Evolutionary conservation across 2,329 filamentous ascomycete genomes (phyloP), one percentile per base, ranked within the genome.

Genomic region (Penicillium sp.): DNA sequence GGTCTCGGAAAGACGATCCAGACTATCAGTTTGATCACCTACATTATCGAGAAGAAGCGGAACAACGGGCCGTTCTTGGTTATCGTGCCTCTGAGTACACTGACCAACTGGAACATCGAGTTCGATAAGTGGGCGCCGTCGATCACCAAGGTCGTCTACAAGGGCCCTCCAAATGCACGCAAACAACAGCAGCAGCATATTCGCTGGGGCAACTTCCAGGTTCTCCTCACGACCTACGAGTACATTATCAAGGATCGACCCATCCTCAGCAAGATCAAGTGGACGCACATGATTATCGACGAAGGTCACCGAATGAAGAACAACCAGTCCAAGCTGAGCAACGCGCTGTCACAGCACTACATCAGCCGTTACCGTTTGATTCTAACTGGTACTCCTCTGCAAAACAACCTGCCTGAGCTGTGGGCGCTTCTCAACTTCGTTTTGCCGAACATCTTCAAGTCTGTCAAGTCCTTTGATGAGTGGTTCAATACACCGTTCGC

Each of bases 221-320:
- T 98, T 42, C 77, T 98, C 9, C 80, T 98, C 50, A 98, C 93
- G 1, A 98, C 93, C 0, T 98, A 98, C 74, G 93, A 98, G 71
- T 98, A 97, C 75, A 95, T 98, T 73, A 98, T 98, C 81, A 98
- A 97, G 75, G 93, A 98, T 66, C 84, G 93, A 31, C 92, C 92
- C 0, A 80, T 98, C 59, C 76, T 98, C 10, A 95, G 89, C 78
- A 97, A 97, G 78, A 92, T 98, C 74, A 97, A 97, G 74, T 98
- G 93, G 93, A 87, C 96, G 63, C 93, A 98, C 75, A 97, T 98
- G 93, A 97, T 98, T 63, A 93, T 98, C 59, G 93, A 98, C 64
- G 93, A 98, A 78, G 93, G 93, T 74, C 93, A 98, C 72, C 90
- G 93, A 69, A 98, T 98, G 93, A 98, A 98, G 81, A 98, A 98